A percentile compares a stretch with the other conserved stretches of the same genome.
Conservation (phyloP, 768 basidiomycete species). For the Mycena latifolia region DNA sequence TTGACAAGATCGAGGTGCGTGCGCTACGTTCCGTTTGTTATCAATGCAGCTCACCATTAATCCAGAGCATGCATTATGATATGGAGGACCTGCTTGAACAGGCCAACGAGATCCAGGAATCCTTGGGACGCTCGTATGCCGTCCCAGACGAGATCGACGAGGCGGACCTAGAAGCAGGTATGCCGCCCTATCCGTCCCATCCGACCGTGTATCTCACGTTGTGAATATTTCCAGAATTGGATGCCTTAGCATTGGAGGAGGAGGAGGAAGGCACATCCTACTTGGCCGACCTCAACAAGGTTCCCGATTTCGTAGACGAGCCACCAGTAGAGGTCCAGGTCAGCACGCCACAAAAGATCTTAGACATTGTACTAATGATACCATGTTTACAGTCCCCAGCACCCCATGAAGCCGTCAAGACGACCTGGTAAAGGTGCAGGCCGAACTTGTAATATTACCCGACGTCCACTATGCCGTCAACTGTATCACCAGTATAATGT, state of each 20-base stretch:
- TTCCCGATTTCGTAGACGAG: slow-evolving; percentile 94
- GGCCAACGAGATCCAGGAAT: slow-evolving; percentile 98
- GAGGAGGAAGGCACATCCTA: slow-evolving; percentile 95
- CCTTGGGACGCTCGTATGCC: slow-evolving; percentile 91
- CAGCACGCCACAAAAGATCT: slow-evolving; percentile 32
- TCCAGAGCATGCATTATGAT: slow-evolving; percentile 93
- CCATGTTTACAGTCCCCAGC: slow-evolving; percentile 51
- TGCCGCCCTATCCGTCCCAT: slow-evolving; percentile 36
- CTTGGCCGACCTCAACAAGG: slow-evolving; percentile 85
- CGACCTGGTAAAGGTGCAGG: slow-evolving; percentile 54
- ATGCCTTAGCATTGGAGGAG: slow-evolving; percentile 91
- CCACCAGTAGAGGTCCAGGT: slow-evolving; percentile 82
- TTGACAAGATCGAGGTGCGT: slow-evolving; percentile 97
- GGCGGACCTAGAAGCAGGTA: slow-evolving; percentile 96
- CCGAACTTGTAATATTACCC: slow-evolving; percentile 28
- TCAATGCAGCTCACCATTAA: neutral
- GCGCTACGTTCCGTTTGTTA: neutral
- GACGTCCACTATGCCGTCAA: slow-evolving; percentile 12
- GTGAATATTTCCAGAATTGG: slow-evolving; percentile 76
- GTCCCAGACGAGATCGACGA: slow-evolving; percentile 99
- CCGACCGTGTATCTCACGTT: neutral
- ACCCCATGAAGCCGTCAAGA: slow-evolving; percentile 67
- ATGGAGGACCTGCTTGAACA: slow-evolving; percentile 99
- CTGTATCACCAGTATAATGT: slow-evolving; percentile 19
- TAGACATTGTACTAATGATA: neutral